Evolutionary conservation across 2,329 filamentous ascomycete species (phyloP).

Genomic region (Metarhizium guizhouense): DNA sequence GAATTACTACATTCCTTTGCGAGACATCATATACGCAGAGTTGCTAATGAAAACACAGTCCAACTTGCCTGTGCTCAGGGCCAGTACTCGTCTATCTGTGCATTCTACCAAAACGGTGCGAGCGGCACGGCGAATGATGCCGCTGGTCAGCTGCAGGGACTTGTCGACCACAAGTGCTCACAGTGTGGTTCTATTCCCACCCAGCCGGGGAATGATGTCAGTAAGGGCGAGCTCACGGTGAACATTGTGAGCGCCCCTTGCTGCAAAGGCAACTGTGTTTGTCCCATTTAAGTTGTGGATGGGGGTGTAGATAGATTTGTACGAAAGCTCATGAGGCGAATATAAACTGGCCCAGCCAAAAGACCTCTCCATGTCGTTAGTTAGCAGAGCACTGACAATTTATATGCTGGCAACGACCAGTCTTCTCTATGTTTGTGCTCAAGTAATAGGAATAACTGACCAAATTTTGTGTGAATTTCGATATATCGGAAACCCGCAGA

Average conservation of each 20-base stretch:
- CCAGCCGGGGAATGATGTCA: slow-evolving; percentile 11
- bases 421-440: too few species aligned
- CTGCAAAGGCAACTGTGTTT: slow-evolving; percentile 9
- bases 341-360: not conserved
- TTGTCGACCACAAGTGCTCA: slow-evolving; percentile 9
- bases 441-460: too few species aligned
- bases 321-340: not conserved
- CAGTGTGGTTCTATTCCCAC: slow-evolving; percentile 11
- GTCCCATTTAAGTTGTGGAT: not conserved
- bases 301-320: not conserved
- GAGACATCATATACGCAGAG: not conserved
- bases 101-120: slow-evolving; percentile 11
- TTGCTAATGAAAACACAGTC: slow-evolving; percentile 1
- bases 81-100: slow-evolving; percentile 8
- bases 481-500: too few species aligned
- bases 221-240: slow-evolving; percentile 12
- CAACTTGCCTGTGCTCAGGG: slow-evolving; percentile 11
- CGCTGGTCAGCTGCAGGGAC: slow-evolving; percentile 7
- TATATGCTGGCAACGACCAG: too few species aligned
- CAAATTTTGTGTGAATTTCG: too few species aligned
- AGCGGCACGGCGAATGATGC: slow-evolving; percentile 9
- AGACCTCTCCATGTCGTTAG: too few species aligned
- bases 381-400: too few species aligned
- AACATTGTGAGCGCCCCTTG: slow-evolving; percentile 10
- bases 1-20: too few species aligned